Evolutionary conservation across 768 basidiomycete species (phyloP).

Genomic region (Chalciporus chontae): DNA sequence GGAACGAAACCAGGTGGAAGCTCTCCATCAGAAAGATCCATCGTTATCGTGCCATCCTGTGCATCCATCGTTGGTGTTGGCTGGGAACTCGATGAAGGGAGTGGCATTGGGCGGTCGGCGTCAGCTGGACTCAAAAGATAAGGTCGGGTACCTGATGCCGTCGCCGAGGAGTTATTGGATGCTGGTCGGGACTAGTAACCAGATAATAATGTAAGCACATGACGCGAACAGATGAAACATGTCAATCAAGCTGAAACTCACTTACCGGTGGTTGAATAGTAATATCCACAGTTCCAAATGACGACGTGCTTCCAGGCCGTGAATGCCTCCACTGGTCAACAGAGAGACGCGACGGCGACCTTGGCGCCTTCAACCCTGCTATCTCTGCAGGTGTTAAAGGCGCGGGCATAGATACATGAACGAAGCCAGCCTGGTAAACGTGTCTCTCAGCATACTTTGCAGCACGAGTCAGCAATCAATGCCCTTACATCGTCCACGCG

Average conservation of each 20-base stretch:
- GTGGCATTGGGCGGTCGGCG: constrained; percentile 36
- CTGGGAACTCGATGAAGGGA: constrained; percentile 16
- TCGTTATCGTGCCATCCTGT: constrained; percentile 16
- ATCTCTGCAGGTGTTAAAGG: constrained; percentile 26
- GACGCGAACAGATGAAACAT: constrained; percentile 3
- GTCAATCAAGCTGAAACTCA: background rate
- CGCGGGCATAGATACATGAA: constrained; percentile 33
- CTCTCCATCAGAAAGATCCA: constrained; percentile 24
- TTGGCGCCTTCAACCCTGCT: constrained; percentile 14
- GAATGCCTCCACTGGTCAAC: constrained; percentile 20
- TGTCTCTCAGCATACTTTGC: constrained; percentile 10
- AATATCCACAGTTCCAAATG: constrained; percentile 30
- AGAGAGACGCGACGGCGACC: constrained; percentile 21
- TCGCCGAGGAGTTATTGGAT: constrained; percentile 32
- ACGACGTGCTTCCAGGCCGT: constrained; percentile 29
- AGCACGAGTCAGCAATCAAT: background rate
- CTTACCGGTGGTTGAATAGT: constrained; percentile 32
- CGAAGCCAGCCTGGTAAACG: constrained; percentile 27
- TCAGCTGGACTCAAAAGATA: constrained; percentile 39
- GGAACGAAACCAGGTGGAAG: constrained; percentile 40
- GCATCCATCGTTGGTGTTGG: constrained; percentile 3
- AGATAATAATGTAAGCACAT: background rate
- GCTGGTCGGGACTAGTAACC: constrained; percentile 36
- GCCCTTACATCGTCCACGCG: constrained; percentile 32
- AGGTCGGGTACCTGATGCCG: constrained; percentile 21